Percentiles rank a stretch among this genome's conserved stretches.
Conservation (phyloP, 495 filamentous ascomycete species). For the Polyplosphaeria fusca region DNA sequence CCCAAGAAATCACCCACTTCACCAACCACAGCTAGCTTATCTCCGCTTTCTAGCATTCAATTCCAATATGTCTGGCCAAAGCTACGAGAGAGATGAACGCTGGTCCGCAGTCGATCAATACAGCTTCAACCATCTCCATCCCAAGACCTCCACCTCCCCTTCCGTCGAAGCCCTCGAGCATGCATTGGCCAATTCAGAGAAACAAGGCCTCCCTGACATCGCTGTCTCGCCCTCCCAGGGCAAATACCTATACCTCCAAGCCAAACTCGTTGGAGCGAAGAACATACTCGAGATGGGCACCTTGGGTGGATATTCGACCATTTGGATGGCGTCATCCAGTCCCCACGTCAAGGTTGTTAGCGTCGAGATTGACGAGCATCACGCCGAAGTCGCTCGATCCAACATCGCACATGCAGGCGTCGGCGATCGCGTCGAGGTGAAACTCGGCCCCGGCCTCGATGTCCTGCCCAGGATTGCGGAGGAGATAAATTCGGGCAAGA, state of each 20-base stretch:
- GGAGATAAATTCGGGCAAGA: conserved; percentile 37
- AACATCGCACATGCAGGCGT: conserved; percentile 37
- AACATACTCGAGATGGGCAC: conserved; percentile 41
- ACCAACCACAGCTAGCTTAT: not conserved
- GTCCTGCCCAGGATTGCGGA: conserved; percentile 36
- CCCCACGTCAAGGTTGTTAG: conserved; percentile 32
- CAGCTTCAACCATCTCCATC: conserved; percentile 29
- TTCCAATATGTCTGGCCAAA: not conserved
- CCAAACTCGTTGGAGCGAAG: conserved; percentile 28
- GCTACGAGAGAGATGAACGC: not conserved
- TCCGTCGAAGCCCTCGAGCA: conserved; percentile 18
- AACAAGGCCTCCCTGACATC: conserved; percentile 37
- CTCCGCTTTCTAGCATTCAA: not conserved
- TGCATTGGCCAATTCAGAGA: conserved; percentile 23
- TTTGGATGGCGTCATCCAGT: conserved; percentile 35
- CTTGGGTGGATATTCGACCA: conserved; percentile 39
- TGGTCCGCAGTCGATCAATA: conserved; percentile 34
- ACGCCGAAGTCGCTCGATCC: conserved; percentile 35
- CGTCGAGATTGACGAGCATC: conserved; percentile 34
- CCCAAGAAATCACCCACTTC: no score
- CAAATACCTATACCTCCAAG: conserved; percentile 37
- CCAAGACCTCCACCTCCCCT: conserved; percentile 6
- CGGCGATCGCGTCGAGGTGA: conserved; percentile 36
- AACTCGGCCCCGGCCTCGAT: conserved; percentile 36
- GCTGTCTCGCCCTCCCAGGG: conserved; percentile 36